phyloP scores from a whole-genome alignment of 176 grass and related monocot genomes.

The Bromus sterilis region DNA sequence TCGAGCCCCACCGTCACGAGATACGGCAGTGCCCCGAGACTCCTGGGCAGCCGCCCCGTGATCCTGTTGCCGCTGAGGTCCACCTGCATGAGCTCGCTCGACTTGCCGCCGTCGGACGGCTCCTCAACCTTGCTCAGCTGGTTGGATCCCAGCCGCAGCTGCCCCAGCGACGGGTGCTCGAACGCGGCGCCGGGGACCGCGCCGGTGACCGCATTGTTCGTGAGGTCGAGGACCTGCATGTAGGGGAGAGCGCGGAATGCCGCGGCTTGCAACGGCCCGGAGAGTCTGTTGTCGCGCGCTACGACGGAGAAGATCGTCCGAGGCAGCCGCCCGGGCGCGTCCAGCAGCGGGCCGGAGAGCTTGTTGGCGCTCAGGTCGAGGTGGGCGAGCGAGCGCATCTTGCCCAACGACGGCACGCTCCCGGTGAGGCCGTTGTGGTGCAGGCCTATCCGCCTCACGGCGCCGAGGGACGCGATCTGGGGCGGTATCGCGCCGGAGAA shows the following conservation, averaged over 20 bases:
- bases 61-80: slow-evolving; percentile 42
- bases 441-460: slow-evolving; percentile 29
- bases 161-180: slow-evolving; percentile 46
- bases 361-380: slow-evolving; percentile 42
- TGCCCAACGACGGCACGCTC: background rate
- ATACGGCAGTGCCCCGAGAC: slow-evolving; percentile 29
- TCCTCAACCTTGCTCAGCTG: slow-evolving; percentile 15
- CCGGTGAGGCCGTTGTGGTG: slow-evolving; percentile 34
- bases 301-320: slow-evolving; percentile 8
- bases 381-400: slow-evolving; percentile 25
- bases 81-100: slow-evolving; percentile 33
- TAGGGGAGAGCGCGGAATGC: background rate
- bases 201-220: slow-evolving; percentile 26
- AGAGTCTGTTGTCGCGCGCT: slow-evolving; percentile 27
- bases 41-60: slow-evolving; percentile 20
- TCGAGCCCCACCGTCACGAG: slow-evolving; percentile 40
- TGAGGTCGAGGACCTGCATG: slow-evolving; percentile 46
- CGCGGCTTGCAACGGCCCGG: background rate
- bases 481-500: slow-evolving; percentile 30
- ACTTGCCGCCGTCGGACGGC: background rate
- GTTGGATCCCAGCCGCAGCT: slow-evolving; percentile 40
- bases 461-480: slow-evolving; percentile 2
- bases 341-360: slow-evolving; percentile 11
- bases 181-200: slow-evolving; percentile 27
- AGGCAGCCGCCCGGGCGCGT: slow-evolving; percentile 24